Conservation (phyloP, 2,329 filamentous ascomycete species). For the Hymenoscyphus albidus region DNA sequence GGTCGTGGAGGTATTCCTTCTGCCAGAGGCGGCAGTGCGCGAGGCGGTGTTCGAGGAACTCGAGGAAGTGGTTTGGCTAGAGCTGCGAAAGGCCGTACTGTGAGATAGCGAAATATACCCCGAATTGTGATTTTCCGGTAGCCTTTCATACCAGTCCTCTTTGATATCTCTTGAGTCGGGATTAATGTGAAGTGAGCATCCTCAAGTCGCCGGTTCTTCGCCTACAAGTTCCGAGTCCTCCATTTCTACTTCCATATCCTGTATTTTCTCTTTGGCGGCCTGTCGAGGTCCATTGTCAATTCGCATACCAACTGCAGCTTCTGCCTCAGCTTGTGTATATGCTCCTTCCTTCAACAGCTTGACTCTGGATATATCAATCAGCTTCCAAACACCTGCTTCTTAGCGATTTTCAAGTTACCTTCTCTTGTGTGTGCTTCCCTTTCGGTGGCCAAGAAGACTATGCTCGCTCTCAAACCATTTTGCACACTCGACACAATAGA, state of each 20-base stretch:
- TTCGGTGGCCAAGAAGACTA: conserved; percentile 70
- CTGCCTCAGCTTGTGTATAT: conserved; percentile 81
- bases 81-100: conserved; percentile 31
- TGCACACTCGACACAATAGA: conserved; percentile 89
- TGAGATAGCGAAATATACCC: conserved; percentile 27
- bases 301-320: conserved; percentile 70
- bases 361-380: conserved; percentile 50
- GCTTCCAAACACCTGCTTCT: background rate
- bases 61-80: conserved; percentile 35
- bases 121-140: background rate
- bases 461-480: conserved; percentile 91
- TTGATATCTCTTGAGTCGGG: background rate
- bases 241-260: conserved; percentile 43
- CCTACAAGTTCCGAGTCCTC: conserved; percentile 31
- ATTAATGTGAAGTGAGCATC: background rate
- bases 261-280: conserved; percentile 33
- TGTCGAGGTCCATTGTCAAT: conserved; percentile 60
- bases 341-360: conserved; percentile 80
- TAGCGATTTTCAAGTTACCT: conserved; percentile 48
- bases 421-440: conserved; percentile 91
- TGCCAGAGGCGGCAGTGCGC: conserved; percentile 32
- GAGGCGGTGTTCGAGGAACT: conserved; percentile 32
- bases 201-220: conserved; percentile 24
- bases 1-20: conserved; percentile 28
- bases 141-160: background rate